Base-by-base conservation (phyloP, 176 grass and related monocot genomes). In the Canna indica region DNA sequence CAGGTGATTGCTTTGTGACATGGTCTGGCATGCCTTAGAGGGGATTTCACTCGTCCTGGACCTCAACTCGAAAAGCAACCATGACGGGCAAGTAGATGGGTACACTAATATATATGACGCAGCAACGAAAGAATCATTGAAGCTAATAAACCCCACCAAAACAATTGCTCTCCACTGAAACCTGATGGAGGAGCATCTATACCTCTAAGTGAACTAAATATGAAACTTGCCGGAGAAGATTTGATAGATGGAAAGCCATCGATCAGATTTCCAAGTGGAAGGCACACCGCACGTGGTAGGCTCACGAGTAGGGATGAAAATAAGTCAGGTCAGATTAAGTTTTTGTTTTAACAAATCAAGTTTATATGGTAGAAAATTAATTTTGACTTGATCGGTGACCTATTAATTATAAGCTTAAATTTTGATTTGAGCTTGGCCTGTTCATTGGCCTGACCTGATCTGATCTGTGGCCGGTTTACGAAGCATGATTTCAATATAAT, bases 181-280 rank as follows among this genome's bases (percentile, higher is more conserved):
- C 73, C 71, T 77, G 53, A 39, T 60, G 62, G 75, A 81, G 77
- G 82, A 44, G 76, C 42, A 77, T 76, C 78, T 69, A 97, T 68
- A 76, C 73, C 83, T 83, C 77, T 85, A 52, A 97, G 63, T 48
- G 83, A 81, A 68, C 79, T 83, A 47, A 91, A 77, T 20, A 83
- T 52, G 73, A 64, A 82, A 67, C 78, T 85, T 47, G 73, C 73
- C 47, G 90, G 69, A 69, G 78, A 80, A 77, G 72, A 53, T 66
- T 78, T 38, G 86, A 75, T 66, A 86, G 83, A 84, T 97, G 93
- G 48, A 97, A 97, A 16, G 75, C 84, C 75, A 87, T 83, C 80
- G 92, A 79, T 58, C 92, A 64, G 81, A 97, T 90, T 81, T 92
- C 93, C 77, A 92, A 83, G 72, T 92, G 93, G 69, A 97, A 97